Conservation (phyloP, 139 green algal genomes). For the Coccomyxa sp. region DNA sequence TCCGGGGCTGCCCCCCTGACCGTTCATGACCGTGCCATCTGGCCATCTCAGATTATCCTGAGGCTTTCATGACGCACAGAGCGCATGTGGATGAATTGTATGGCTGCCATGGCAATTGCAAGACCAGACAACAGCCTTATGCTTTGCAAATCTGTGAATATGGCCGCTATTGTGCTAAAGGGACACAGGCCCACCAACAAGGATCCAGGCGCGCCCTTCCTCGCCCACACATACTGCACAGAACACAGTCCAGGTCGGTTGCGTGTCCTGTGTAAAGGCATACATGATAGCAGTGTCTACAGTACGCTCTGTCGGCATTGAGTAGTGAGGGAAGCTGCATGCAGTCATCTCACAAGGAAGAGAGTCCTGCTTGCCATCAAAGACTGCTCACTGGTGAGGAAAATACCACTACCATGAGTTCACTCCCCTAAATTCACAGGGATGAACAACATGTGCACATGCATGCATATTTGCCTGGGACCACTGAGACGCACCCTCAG, state of each 20-base stretch:
- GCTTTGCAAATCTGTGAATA: conserved; percentile 3
- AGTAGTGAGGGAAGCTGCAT: background rate
- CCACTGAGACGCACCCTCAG: background rate
- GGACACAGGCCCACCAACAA: conserved; percentile 6
- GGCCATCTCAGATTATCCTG: background rate
- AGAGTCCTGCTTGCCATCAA: background rate
- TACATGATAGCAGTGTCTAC: background rate
- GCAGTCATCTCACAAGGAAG: background rate
- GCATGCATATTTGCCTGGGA: background rate
- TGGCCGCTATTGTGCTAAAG: background rate
- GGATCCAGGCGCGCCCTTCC: background rate
- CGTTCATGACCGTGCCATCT: background rate
- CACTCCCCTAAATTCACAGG: background rate
- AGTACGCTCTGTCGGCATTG: background rate
- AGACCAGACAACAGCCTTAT: conserved; percentile 1
- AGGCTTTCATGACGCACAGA: background rate
- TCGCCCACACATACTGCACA: conserved; percentile 18
- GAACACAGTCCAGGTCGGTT: background rate
- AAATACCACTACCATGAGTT: background rate
- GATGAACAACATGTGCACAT: background rate
- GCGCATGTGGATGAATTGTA: conserved; percentile 44
- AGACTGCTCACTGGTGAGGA: background rate
- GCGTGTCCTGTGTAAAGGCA: background rate
- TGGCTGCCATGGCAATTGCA: background rate
- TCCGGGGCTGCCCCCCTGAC: no score